These are phyloP conservation scores for Zygosaccharomyces bailii DNA, from an alignment of 805 yeast genomes.

Conservation along the genomic window DNA sequence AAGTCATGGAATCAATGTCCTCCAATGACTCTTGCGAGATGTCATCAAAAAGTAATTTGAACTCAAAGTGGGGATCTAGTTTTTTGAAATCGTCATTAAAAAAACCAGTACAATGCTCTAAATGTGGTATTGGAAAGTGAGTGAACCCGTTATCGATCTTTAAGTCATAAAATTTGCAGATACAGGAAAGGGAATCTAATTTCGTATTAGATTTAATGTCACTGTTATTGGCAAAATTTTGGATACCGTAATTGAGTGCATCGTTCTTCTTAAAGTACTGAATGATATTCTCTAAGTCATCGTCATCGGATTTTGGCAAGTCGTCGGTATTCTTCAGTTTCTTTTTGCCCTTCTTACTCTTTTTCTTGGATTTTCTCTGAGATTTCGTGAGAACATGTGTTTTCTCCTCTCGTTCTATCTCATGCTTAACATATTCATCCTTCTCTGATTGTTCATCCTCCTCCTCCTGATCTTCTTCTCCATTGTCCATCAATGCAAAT, in stretches of 20 bases:
- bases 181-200: constrained; percentile 20
- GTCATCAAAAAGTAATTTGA: constrained; percentile 66
- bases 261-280: constrained; percentile 40
- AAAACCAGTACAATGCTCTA: constrained; percentile 20
- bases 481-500: constrained; percentile 32
- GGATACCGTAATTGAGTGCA: constrained; percentile 15
- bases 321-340: constrained; percentile 18
- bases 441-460: constrained; percentile 3
- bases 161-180: constrained; percentile 36
- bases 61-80: constrained; percentile 75
- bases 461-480: constrained; percentile 10
- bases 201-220: constrained; percentile 30
- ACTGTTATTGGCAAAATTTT: constrained; percentile 30
- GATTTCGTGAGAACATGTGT: constrained; percentile 22
- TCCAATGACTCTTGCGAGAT: constrained; percentile 63
- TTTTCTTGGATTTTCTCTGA: constrained; percentile 29
- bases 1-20: constrained; percentile 73
- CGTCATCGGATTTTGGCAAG: constrained; percentile 38
- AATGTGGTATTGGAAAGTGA: constrained; percentile 18
- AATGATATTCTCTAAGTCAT: constrained; percentile 55
- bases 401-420: constrained; percentile 15
- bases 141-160: constrained; percentile 27
- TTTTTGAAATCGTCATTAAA: constrained; percentile 36
- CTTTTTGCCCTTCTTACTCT: constrained; percentile 27
- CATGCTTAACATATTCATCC: constrained; percentile 3